Evolutionary conservation across 176 grass and related monocot species (phyloP).

Genomic region (Musa acuminata): DNA sequence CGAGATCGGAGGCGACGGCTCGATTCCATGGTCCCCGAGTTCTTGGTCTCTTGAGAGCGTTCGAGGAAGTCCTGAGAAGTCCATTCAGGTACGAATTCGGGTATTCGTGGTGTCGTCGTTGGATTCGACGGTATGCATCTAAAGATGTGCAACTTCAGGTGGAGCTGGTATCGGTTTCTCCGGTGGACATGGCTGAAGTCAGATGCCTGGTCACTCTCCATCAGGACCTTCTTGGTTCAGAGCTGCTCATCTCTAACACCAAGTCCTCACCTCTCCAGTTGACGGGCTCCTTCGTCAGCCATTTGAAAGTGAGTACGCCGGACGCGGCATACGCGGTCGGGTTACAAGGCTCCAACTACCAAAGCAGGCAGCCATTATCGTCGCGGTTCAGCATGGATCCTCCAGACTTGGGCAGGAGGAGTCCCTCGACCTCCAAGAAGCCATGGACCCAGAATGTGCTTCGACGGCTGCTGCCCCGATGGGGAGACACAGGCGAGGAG

Average conservation of each 20-base stretch:
- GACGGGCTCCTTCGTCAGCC: slow-evolving; percentile 47
- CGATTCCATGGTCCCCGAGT: slow-evolving; percentile 28
- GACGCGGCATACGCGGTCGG: slow-evolving; percentile 62
- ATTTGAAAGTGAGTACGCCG: slow-evolving; percentile 77
- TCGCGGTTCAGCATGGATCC: slow-evolving; percentile 55
- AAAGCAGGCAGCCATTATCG: slow-evolving; percentile 27
- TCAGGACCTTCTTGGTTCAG: slow-evolving; percentile 35
- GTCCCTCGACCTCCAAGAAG: not conserved
- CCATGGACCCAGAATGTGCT: slow-evolving; percentile 20
- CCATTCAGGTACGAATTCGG: slow-evolving; percentile 34
- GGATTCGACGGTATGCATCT: not conserved
- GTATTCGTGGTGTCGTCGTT: too few species aligned
- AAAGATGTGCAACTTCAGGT: slow-evolving; percentile 21
- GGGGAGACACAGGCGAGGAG: not conserved
- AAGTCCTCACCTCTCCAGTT: slow-evolving; percentile 27
- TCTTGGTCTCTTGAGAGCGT: slow-evolving; percentile 54
- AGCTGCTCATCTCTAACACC: slow-evolving; percentile 35
- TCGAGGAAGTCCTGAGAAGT: slow-evolving; percentile 34
- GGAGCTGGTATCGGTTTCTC: slow-evolving; percentile 39
- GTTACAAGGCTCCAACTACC: slow-evolving; percentile 57
- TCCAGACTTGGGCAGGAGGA: slow-evolving; percentile 17
- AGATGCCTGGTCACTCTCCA: slow-evolving; percentile 45
- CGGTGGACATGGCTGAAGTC: slow-evolving; percentile 28
- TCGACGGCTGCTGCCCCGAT: not conserved
- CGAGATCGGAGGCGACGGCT: slow-evolving; percentile 11